Percentiles rank a stretch among this genome's conserved stretches.
Evolutionary conservation across 192 early-diverging fungal species (phyloP).

Genomic region (Phlyctochytrium bullatum): DNA sequence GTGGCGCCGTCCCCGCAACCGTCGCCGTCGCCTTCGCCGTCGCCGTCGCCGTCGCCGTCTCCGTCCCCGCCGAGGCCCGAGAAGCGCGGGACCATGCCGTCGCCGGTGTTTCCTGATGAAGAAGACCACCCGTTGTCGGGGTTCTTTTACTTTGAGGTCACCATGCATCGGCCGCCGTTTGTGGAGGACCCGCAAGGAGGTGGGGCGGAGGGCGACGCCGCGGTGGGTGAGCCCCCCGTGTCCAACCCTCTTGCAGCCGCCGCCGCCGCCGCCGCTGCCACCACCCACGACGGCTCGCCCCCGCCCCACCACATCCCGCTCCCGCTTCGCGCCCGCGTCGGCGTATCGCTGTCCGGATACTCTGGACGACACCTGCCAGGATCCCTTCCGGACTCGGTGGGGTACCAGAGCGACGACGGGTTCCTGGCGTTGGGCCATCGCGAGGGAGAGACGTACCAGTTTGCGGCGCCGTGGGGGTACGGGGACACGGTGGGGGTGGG

Average conservation of each 20-base stretch:
- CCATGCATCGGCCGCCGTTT: neutral
- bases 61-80: neutral
- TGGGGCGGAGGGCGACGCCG: too few species aligned
- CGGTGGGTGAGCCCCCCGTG: too few species aligned
- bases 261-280: neutral
- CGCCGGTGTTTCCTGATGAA: too few species aligned
- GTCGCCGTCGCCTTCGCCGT: too few species aligned
- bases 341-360: neutral
- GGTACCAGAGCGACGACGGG: slow-evolving; percentile 4
- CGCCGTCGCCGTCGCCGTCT: neutral
- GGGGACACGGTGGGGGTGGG: slow-evolving; percentile 34
- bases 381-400: neutral
- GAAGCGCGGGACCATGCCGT: too few species aligned
- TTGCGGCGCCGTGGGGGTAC: slow-evolving; percentile 20
- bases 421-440: slow-evolving; percentile 23
- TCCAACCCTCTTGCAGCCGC: neutral
- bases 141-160: slow-evolving; percentile 8
- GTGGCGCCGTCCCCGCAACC: too few species aligned
- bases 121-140: neutral
- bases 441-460: slow-evolving; percentile 30
- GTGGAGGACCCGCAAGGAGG: too few species aligned
- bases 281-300: neutral
- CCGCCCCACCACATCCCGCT: neutral
- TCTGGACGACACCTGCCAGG: neutral
- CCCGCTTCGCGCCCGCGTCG: neutral